Evolutionary conservation across 2,329 filamentous ascomycete genomes (phyloP).

Genomic region (Emmonsiellopsis sp.): DNA sequence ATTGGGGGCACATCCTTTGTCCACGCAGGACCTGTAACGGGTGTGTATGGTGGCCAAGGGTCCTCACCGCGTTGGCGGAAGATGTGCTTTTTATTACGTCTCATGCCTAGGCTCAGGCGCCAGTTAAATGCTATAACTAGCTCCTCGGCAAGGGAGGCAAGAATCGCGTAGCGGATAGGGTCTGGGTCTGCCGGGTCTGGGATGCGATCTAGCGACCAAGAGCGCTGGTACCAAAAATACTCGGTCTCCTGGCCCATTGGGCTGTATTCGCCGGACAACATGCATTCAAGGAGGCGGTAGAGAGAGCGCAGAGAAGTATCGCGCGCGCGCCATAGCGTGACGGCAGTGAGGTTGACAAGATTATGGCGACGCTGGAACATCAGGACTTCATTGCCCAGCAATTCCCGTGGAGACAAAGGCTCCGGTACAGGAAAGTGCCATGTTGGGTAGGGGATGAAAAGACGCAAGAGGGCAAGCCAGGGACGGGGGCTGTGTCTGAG

Average conservation of each 20-base stretch:
- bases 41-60: constrained; percentile 16
- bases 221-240: constrained; percentile 18
- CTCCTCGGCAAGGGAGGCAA: constrained; percentile 19
- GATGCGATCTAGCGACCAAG: constrained; percentile 16
- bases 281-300: constrained; percentile 22
- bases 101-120: constrained; percentile 19
- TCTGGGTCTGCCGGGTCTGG: constrained; percentile 19
- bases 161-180: constrained; percentile 20
- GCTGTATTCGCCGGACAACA: constrained; percentile 13
- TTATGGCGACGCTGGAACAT: background rate
- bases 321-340: constrained; percentile 19
- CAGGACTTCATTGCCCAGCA: background rate
- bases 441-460: background rate
- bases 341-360: constrained; percentile 14
- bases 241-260: constrained; percentile 17
- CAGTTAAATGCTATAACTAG: constrained; percentile 18
- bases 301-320: constrained; percentile 22
- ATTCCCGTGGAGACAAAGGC: background rate
- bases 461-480: background rate
- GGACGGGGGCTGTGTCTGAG: background rate
- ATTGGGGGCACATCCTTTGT: constrained; percentile 13
- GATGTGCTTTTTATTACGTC: constrained; percentile 18
- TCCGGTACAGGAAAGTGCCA: background rate
- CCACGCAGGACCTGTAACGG: constrained; percentile 14
- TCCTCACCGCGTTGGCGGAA: constrained; percentile 17